These are phyloP conservation scores for Phytophthora quininea DNA, from an alignment of 352 stramenopile species.

Conservation along the genomic window DNA sequence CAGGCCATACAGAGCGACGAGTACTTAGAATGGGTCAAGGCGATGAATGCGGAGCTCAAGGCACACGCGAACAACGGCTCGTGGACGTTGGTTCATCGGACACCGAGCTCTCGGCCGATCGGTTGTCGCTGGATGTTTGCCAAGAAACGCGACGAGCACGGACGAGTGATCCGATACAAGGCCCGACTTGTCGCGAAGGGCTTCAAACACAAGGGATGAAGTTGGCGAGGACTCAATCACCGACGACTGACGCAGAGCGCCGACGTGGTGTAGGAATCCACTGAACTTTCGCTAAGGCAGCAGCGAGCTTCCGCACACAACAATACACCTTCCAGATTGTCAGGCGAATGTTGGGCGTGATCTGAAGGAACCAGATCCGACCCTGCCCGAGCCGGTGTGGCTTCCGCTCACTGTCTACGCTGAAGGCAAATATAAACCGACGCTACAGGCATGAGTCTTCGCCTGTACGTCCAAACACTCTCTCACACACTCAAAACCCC, in stretches of 20 bases:
- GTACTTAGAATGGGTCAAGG: conserved; percentile 7
- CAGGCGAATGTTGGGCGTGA: too few species aligned
- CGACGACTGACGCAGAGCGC: neutral
- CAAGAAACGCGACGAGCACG: conserved; percentile 39
- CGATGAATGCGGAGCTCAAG: neutral
- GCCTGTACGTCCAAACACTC: too few species aligned
- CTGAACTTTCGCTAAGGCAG: too few species aligned
- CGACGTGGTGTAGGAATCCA: too few species aligned
- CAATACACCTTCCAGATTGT: too few species aligned
- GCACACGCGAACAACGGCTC: neutral
- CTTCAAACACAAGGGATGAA: conserved; percentile 33
- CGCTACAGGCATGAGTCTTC: too few species aligned
- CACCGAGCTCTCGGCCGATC: conserved; percentile 15
- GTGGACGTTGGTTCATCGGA: neutral
- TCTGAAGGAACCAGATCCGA: too few species aligned
- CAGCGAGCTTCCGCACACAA: too few species aligned
- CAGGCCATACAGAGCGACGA: conserved; percentile 11
- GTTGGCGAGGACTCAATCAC: conserved; percentile 4
- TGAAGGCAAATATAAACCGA: too few species aligned
- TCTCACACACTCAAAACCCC: too few species aligned
- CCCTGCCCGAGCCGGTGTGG: too few species aligned
- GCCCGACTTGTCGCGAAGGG: conserved; percentile 37
- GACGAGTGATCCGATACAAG: conserved; percentile 40
- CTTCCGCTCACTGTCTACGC: too few species aligned
- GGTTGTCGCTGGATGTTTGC: conserved; percentile 42